Percentiles rank a stretch among this genome's conserved stretches.
phyloP scores from a whole-genome alignment of 257 asterid genomes.

The Scutellaria barbata region DNA sequence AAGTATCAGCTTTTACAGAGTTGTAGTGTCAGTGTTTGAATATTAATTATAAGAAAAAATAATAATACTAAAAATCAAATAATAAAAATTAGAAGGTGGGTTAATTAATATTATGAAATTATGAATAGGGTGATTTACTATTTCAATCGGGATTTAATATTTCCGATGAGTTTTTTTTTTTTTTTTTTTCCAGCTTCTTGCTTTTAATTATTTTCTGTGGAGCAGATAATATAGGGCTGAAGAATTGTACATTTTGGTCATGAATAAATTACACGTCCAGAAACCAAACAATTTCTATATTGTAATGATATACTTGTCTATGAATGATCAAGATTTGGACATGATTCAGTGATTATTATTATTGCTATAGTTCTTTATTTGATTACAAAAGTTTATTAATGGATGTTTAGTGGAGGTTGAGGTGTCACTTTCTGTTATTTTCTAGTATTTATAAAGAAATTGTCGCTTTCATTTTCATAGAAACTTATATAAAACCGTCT shows the following conservation, averaged over 20 bases:
- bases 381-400: conserved; percentile 21
- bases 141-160: conserved; percentile 23
- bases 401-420: conserved; percentile 39
- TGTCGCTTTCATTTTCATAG: neutral
- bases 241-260: conserved; percentile 44
- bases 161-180: conserved; percentile 14
- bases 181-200: conserved; percentile 1
- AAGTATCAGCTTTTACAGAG: conserved; percentile 70
- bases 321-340: conserved; percentile 5
- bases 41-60: neutral
- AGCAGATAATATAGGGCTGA: conserved; percentile 25
- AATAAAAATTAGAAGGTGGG: neutral
- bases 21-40: conserved; percentile 67
- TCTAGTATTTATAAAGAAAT: neutral
- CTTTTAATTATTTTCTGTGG: conserved; percentile 6
- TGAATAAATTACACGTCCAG: conserved; percentile 28
- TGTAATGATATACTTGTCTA: neutral
- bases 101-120: neutral
- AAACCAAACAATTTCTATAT: neutral
- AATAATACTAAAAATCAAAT: neutral
- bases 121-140: conserved; percentile 1
- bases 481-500: too few species aligned
- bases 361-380: conserved; percentile 29
- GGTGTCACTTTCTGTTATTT: conserved; percentile 38
- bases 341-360: neutral